A percentile compares a stretch with the other conserved stretches of the same genome.
Evolutionary conservation across 441 rosid genomes (phyloP).

Genomic region (Euphorbia schlechtendalii): DNA sequence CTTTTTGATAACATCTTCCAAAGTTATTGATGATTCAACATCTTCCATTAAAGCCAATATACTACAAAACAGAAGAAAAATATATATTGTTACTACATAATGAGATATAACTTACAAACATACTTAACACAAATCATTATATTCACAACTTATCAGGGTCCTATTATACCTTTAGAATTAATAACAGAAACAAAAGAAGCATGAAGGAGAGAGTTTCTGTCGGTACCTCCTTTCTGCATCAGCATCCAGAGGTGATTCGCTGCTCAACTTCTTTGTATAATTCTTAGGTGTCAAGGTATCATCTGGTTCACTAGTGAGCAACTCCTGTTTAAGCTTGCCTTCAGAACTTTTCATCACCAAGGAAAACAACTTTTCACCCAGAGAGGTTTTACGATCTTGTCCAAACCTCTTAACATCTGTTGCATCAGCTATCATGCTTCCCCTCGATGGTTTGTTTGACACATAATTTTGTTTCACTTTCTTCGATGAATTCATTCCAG

Average conservation of each 20-base stretch:
- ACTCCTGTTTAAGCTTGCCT: constrained; percentile 26
- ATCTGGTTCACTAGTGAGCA: constrained; percentile 23
- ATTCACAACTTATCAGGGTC: neutral
- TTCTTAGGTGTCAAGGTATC: constrained; percentile 22
- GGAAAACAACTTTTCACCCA: constrained; percentile 36
- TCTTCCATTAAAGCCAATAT: constrained; percentile 47
- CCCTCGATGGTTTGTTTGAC: constrained; percentile 29
- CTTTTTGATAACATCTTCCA: constrained; percentile 44
- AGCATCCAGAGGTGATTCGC: constrained; percentile 45
- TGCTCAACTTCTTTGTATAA: constrained; percentile 30
- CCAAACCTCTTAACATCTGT: constrained; percentile 29
- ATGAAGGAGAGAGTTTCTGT: neutral
- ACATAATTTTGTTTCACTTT: constrained; percentile 37
- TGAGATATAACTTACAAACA: constrained; percentile 4
- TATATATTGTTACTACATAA: constrained; percentile 10
- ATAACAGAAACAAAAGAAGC: constrained; percentile 3
- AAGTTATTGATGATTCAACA: constrained; percentile 44
- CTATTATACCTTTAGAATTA: neutral
- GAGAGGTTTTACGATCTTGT: constrained; percentile 24
- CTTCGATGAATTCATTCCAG: constrained; percentile 27
- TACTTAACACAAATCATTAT: neutral
- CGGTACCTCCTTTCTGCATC: constrained; percentile 60
- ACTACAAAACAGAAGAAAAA: constrained; percentile 34
- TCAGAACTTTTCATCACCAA: constrained; percentile 24
- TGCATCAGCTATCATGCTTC: constrained; percentile 22